These are phyloP conservation scores for Mycena rebaudengoi DNA, from an alignment of 768 basidiomycete genomes.

Conservation along the genomic window DNA sequence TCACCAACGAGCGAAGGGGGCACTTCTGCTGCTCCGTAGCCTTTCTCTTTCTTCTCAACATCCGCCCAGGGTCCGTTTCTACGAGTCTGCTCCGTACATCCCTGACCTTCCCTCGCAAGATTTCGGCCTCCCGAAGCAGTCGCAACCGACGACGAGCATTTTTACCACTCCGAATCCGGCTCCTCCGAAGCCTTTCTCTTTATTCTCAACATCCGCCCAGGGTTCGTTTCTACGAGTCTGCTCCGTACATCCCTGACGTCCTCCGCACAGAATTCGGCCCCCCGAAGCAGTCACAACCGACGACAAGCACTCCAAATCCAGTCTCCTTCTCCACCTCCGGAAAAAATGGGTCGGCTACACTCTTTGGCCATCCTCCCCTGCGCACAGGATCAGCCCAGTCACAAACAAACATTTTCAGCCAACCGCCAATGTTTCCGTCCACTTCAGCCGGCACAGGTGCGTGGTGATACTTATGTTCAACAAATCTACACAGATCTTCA, in stretches of 20 bases:
- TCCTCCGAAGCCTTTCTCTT: background rate
- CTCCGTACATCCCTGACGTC: too few relatives aligned
- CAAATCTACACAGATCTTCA: too few relatives aligned
- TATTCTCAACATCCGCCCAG: background rate
- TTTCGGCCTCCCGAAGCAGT: background rate
- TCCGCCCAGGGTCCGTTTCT: too few relatives aligned
- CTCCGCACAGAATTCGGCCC: background rate
- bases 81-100: too few relatives aligned
- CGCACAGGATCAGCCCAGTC: constrained; percentile 1
- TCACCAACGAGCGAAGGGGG: background rate
- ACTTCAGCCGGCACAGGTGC: background rate
- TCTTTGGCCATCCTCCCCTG: background rate
- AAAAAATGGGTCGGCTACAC: too few relatives aligned
- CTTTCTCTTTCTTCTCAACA: background rate
- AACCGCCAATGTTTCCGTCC: constrained; percentile 2
- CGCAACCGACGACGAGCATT: background rate
- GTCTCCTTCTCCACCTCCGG: too few relatives aligned
- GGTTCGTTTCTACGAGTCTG: too few relatives aligned
- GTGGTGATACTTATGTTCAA: constrained; percentile 4
- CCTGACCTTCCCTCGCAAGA: too few relatives aligned
- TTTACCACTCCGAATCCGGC: too few relatives aligned
- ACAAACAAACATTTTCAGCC: constrained; percentile 1
- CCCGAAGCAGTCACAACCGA: background rate
- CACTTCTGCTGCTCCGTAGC: constrained; percentile 2
- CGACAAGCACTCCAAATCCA: too few relatives aligned